Conservation (phyloP, 768 basidiomycete species). For the Leccinum incarnatum region DNA sequence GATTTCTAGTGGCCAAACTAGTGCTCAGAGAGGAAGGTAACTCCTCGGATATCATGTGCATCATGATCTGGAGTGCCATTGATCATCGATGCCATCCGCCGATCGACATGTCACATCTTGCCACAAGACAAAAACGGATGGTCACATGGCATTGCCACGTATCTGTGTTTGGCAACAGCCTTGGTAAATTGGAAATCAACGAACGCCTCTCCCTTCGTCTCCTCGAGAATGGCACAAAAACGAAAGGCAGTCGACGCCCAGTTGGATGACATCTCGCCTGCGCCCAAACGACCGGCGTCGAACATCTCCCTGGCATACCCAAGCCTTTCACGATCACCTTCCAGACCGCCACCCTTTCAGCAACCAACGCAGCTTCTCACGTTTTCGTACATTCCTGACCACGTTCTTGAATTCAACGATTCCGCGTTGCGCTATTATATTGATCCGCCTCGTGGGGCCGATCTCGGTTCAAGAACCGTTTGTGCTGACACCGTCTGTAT, state of each 20-base stretch:
- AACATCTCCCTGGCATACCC: constrained; percentile 21
- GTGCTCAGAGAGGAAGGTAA: too few relatives aligned
- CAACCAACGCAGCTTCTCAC: constrained; percentile 65
- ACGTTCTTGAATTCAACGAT: constrained; percentile 61
- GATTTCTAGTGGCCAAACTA: too few relatives aligned
- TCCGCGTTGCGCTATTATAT: constrained; percentile 70
- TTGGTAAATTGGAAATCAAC: constrained; percentile 15
- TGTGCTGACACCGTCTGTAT: too few relatives aligned
- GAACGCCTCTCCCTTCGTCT: neutral
- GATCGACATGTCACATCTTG: too few relatives aligned
- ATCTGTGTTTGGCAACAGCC: constrained; percentile 25
- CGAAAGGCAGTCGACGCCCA: constrained; percentile 24
- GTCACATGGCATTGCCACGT: constrained; percentile 6
- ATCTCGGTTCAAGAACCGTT: too few relatives aligned
- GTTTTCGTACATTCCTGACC: constrained; percentile 66
- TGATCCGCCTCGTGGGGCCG: constrained; percentile 59
- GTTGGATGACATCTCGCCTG: neutral
- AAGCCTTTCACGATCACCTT: constrained; percentile 17
- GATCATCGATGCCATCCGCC: too few relatives aligned
- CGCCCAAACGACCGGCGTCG: too few relatives aligned
- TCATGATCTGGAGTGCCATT: too few relatives aligned
- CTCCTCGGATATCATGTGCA: too few relatives aligned
- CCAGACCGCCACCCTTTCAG: constrained; percentile 52
- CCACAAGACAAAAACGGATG: too few relatives aligned
- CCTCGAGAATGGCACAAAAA: constrained; percentile 25